These are phyloP conservation scores for Saccharum officinarum DNA, from an alignment of 176 grass and related monocot species.

Conservation along the genomic window DNA sequence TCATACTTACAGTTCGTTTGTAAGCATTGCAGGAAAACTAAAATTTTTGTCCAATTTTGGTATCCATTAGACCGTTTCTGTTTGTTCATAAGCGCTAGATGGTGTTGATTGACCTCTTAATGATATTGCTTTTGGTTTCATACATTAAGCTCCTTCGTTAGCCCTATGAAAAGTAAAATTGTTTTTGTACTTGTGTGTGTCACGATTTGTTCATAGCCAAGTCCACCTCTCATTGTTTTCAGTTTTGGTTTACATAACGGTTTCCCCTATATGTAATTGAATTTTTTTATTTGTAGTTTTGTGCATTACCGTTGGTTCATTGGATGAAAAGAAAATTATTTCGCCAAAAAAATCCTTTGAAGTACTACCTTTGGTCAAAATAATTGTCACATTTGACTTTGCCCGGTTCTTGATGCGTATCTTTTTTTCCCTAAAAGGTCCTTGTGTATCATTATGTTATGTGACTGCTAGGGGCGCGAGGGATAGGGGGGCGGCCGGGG, in stretches of 20 bases:
- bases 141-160: too few species aligned
- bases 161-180: too few species aligned
- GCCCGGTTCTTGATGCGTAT: background rate
- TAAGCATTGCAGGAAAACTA: background rate
- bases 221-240: background rate
- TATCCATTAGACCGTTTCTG: background rate
- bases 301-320: background rate
- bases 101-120: too few species aligned
- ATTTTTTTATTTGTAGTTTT: background rate
- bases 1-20: background rate
- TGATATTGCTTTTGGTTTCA: too few species aligned
- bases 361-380: background rate
- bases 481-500: too few species aligned
- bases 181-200: background rate
- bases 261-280: background rate
- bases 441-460: background rate
- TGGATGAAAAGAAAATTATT: too few species aligned
- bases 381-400: background rate
- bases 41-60: background rate
- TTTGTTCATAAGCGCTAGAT: too few species aligned
- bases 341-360: background rate
- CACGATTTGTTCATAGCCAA: background rate
- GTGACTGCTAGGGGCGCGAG: too few species aligned
- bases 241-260: background rate
- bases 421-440: background rate